Conservation (phyloP, 1,139 yeast species). For the Lodderomyces oxycetoniae region DNA sequence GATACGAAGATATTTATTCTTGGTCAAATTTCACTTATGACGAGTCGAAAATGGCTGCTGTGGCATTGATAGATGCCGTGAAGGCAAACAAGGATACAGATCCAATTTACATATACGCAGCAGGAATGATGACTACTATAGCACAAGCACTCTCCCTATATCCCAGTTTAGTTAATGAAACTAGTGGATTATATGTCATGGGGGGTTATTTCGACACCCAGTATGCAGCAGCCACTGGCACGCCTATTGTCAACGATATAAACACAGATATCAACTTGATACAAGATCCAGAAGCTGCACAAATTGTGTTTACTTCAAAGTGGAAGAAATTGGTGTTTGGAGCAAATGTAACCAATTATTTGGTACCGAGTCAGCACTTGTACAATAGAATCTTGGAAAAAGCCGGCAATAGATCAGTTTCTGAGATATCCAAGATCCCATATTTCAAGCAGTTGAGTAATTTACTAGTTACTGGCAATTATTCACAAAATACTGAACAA, state of each 20-base stretch:
- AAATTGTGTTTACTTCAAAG: constrained; percentile 33
- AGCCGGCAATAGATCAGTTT: constrained; percentile 22
- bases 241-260: constrained; percentile 24
- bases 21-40: constrained; percentile 28
- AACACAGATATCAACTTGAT: constrained; percentile 39
- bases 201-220: constrained; percentile 40
- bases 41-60: constrained; percentile 27
- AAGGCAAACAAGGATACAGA: constrained; percentile 24
- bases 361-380: constrained; percentile 33
- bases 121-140: constrained; percentile 39
- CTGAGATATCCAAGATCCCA: constrained; percentile 19
- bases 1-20: constrained; percentile 24
- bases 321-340: constrained; percentile 35
- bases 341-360: constrained; percentile 36
- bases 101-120: constrained; percentile 32
- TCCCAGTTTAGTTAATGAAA: constrained; percentile 32
- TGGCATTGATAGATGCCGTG: constrained; percentile 36
- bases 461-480: constrained; percentile 30
- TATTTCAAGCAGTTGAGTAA: constrained; percentile 21
- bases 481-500: constrained; percentile 19
- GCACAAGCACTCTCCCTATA: constrained; percentile 38
- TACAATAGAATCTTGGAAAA: constrained; percentile 29
- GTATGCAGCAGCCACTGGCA: constrained; percentile 30
- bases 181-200: constrained; percentile 38
- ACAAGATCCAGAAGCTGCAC: constrained; percentile 43